phyloP scores from a whole-genome alignment of 1,139 yeast genomes.

The Martiniozyma asiatica region DNA sequence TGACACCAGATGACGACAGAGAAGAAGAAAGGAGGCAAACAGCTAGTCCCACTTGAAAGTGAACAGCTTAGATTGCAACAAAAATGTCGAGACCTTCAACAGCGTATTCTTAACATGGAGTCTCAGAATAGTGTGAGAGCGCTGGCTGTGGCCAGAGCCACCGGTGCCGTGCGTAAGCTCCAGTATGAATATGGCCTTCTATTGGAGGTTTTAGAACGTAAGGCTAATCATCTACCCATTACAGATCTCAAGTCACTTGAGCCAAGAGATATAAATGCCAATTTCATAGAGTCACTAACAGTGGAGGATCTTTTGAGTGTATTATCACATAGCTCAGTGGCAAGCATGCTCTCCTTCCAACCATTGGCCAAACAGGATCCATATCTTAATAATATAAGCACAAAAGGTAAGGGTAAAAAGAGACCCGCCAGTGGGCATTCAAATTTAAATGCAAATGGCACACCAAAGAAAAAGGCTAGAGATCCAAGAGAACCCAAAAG shows the following conservation, averaged over 20 bases:
- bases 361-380: not conserved
- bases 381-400: not conserved
- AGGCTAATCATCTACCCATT: slow-evolving; percentile 24
- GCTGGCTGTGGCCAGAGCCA: slow-evolving; percentile 68
- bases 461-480: slow-evolving; percentile 26
- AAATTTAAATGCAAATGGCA: slow-evolving; percentile 2
- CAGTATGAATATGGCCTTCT: slow-evolving; percentile 74
- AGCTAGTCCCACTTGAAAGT: slow-evolving; percentile 11
- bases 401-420: slow-evolving; percentile 6
- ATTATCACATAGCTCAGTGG: too few relatives aligned
- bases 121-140: slow-evolving; percentile 70
- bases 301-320: slow-evolving; percentile 14
- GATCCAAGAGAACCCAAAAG: slow-evolving; percentile 82
- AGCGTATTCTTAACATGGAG: slow-evolving; percentile 64
- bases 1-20: too few relatives aligned
- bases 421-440: slow-evolving; percentile 9
- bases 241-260: slow-evolving; percentile 15
- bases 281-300: slow-evolving; percentile 17
- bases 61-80: slow-evolving; percentile 31
- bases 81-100: slow-evolving; percentile 62
- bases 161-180: slow-evolving; percentile 63
- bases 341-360: too few relatives aligned
- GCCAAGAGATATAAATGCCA: slow-evolving; percentile 16
- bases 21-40: too few relatives aligned
- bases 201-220: slow-evolving; percentile 65